Percentiles rank a stretch among this genome's conserved stretches.
Conservation (phyloP, 345 rosid species). For the Hypericum androsaemum region DNA sequence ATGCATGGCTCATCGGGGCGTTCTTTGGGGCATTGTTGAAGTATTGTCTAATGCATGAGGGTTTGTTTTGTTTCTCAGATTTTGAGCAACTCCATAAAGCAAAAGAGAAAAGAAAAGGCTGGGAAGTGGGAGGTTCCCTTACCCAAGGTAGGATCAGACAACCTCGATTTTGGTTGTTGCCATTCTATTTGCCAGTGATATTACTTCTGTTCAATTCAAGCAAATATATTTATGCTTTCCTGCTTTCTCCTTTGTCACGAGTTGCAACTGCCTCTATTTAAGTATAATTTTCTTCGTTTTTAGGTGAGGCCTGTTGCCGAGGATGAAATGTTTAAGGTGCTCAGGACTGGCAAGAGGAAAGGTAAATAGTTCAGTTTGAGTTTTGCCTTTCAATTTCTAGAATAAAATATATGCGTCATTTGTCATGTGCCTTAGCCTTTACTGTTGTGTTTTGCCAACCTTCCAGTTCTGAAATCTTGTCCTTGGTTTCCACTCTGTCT, state of each 20-base stretch:
- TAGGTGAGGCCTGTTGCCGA: slow-evolving; percentile 98
- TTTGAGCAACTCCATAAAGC: slow-evolving; percentile 88
- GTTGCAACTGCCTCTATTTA: background rate
- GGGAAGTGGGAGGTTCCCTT: slow-evolving; percentile 98
- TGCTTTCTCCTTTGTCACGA: too few relatives aligned
- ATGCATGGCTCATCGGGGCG: background rate
- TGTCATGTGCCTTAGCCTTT: too few relatives aligned
- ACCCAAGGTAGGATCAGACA: slow-evolving; percentile 45
- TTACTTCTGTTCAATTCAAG: too few relatives aligned
- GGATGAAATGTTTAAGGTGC: slow-evolving; percentile 94
- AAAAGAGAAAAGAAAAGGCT: slow-evolving; percentile 93
- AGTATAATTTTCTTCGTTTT: slow-evolving; percentile 13
- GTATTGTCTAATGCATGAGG: background rate
- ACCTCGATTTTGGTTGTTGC: background rate
- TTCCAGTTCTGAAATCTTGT: background rate
- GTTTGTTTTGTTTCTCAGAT: slow-evolving; percentile 30
- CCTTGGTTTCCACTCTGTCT: background rate
- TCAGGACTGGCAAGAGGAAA: slow-evolving; percentile 78
- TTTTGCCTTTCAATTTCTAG: too few relatives aligned
- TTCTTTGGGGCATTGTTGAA: background rate
- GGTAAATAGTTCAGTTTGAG: slow-evolving; percentile 23
- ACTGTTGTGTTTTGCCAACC: background rate
- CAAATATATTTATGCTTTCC: too few relatives aligned
- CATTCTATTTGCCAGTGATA: background rate
- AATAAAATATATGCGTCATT: too few relatives aligned